Base-by-base conservation (phyloP, 108 stramenopile genomes). In the Skeletonema menzelii region DNA sequence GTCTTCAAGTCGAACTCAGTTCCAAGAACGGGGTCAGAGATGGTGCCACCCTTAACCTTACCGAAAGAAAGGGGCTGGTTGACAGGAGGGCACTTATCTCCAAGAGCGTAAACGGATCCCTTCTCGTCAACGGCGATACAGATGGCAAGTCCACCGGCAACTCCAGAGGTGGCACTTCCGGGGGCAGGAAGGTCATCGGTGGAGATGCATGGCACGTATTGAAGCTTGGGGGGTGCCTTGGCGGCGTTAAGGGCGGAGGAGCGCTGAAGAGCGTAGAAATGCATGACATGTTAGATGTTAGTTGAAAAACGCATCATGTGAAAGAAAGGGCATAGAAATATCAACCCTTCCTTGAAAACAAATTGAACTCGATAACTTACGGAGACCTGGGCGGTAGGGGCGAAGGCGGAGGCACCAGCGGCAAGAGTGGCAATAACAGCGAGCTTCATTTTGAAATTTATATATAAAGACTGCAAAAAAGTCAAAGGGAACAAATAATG, bases 71-170 rank as follows among this genome's bases (percentile, higher is more conserved):
- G 91, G 61, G 97, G 97, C 82, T 95, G 95, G 92, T 94, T 94
- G 77, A 97, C 82, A 38, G 95, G 95, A 24, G 97, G 97, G 92
- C 96, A 98, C 84, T 96, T 98, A 86, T 98, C 96, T 44, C 95
- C 96, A 47, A 97, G 89, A 62, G 95, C 96, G 71, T 87, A 98
- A 57, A 98, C 90, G 56, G 89, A 82, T 77, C 97, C 96, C 80
- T 86, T 86, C n/a, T 80, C 82, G 85, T 96, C 96, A 64, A 97
- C 97, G 63, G 96, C 97, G 65, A 98, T 91, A 91, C 95, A 96
- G 82, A 98, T 97, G 59, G 95, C 95, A 84, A 96, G 95, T 27
- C 95, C 95, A 61, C 88, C 95, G 35, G 92, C 92, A 79, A 96
- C 92, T 55, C 95, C 95, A 42, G 95, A 96, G 61, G 95, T 96